Evolutionary conservation across 2,329 filamentous ascomycete genomes (phyloP), one percentile per base, ranked within the genome.

Genomic region (Fusarium sulawesiense): DNA sequence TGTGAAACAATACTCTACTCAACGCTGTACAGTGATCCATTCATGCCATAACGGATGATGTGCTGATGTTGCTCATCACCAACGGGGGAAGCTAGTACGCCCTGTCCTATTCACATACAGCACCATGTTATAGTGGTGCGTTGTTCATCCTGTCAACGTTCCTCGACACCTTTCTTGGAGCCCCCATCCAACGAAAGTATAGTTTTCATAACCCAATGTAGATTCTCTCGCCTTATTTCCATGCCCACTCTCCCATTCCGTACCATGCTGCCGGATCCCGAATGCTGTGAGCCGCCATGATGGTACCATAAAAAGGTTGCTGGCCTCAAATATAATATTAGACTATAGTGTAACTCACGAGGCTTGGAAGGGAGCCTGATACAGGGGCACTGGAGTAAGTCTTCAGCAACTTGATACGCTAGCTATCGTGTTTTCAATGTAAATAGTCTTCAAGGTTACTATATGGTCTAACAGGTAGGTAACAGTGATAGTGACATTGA

Each of bases 241-340:
- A 49, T 41, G 37, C 18, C 27, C 46, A n/a, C 64, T 41, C 42
- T 20, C 12, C 30, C 23, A 41, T 20, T 11, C 49, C 29, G 45
- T 64, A 53, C 65, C 49, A 42, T 55, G 30, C 48, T 68, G 48
- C 32, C 54, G 64, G 65, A 42, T 46, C 30, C 53, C 57, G 61
- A 59, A 51, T 32, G 54, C 23, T 40, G 48, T 46, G 59, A 56
- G 58, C 59, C 53, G 44, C 14, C 37, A 20, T 7, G 30, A 57
- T 21, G 64, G 47, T 44, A 48, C 34, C n/a, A 27, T 41, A 25
- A 44, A n/a, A 20, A 37, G 34, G 44, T 44, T n/a, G 32, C 37
- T 41, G 48, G 59, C 64, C 40, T 53, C 63, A 60, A 29, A 51
- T 48, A 20, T 12, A 29, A 51, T 48, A 23, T 12, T 47, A 20